Percentiles rank a stretch among this genome's conserved stretches.
Evolutionary conservation across 2,329 filamentous ascomycete species (phyloP).

Genomic region (Fusarium algeriense): DNA sequence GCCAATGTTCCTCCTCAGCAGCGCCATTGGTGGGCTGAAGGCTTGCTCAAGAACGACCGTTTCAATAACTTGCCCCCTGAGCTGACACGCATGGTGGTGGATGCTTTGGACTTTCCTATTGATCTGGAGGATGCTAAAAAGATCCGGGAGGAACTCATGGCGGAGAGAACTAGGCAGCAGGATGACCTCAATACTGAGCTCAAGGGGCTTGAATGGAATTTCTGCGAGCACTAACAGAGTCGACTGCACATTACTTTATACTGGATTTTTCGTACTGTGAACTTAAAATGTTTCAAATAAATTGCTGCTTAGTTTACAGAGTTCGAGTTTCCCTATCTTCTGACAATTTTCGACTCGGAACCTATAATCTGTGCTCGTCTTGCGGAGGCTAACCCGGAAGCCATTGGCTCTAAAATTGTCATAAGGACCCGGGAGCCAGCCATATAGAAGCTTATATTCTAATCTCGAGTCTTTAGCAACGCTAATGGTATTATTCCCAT

Average conservation of each 20-base stretch:
- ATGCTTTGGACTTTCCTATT: slow-evolving; percentile 36
- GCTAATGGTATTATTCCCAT: neutral
- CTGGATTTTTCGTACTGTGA: neutral
- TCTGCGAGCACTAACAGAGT: slow-evolving; percentile 30
- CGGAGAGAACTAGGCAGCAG: slow-evolving; percentile 23
- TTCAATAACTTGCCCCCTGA: slow-evolving; percentile 31
- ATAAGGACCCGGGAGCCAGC: neutral
- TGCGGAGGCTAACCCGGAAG: neutral
- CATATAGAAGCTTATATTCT: neutral
- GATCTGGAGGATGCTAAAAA: slow-evolving; percentile 27
- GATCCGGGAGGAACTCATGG: slow-evolving; percentile 29
- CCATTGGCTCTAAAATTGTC: too few species aligned
- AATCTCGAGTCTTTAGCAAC: neutral
- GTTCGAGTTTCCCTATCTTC: neutral
- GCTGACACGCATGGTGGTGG: slow-evolving; percentile 29
- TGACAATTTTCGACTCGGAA: neutral
- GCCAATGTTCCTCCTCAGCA: slow-evolving; percentile 61
- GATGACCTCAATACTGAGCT: neutral
- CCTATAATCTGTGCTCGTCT: neutral
- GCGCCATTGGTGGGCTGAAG: slow-evolving; percentile 52
- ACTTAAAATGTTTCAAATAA: neutral
- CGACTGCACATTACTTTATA: neutral
- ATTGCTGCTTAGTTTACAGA: neutral
- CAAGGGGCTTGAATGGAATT: slow-evolving; percentile 24
- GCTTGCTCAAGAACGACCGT: neutral